These are phyloP conservation scores for Xerocomellus chrysenteron DNA, from an alignment of 768 basidiomycete genomes.

Conservation along the genomic window DNA sequence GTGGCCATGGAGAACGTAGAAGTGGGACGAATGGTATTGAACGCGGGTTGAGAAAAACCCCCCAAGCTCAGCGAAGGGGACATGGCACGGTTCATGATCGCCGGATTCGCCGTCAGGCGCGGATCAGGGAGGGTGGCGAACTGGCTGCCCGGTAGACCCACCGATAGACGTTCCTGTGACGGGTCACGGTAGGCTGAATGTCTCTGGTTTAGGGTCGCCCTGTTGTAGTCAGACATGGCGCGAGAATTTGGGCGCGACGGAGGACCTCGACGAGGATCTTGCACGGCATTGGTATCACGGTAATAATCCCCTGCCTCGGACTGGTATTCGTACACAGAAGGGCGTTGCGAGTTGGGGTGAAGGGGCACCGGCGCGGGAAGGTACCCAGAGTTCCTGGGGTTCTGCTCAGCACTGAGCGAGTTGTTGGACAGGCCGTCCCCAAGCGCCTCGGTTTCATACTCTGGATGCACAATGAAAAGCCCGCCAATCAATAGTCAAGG, in stretches of 20 bases:
- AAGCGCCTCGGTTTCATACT: slow-evolving; percentile 65
- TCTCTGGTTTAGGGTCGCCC: slow-evolving; percentile 26
- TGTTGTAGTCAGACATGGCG: slow-evolving; percentile 30
- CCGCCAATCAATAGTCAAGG: background rate
- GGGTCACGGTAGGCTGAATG: slow-evolving; percentile 24
- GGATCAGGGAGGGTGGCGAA: slow-evolving; percentile 41
- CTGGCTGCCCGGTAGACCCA: slow-evolving; percentile 36
- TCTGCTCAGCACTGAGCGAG: slow-evolving; percentile 30
- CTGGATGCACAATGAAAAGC: slow-evolving; percentile 33
- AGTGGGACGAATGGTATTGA: slow-evolving; percentile 40
- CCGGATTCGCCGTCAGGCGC: slow-evolving; percentile 47
- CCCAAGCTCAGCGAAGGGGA: slow-evolving; percentile 32
- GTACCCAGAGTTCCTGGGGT: slow-evolving; percentile 18
- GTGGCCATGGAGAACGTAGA: slow-evolving; percentile 66
- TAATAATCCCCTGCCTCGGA: slow-evolving; percentile 58
- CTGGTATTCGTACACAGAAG: slow-evolving; percentile 41
- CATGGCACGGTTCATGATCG: slow-evolving; percentile 39
- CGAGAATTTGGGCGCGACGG: slow-evolving; percentile 34
- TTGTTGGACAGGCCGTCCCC: slow-evolving; percentile 53
- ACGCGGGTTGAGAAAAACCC: slow-evolving; percentile 33
- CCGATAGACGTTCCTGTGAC: slow-evolving; percentile 40
- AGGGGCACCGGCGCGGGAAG: slow-evolving; percentile 39
- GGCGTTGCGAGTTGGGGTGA: slow-evolving; percentile 39
- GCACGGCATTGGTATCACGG: slow-evolving; percentile 49
- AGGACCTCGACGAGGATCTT: slow-evolving; percentile 31